Base-by-base conservation (phyloP, 805 yeast species). In the Saccharomycopsis fermentans region DNA sequence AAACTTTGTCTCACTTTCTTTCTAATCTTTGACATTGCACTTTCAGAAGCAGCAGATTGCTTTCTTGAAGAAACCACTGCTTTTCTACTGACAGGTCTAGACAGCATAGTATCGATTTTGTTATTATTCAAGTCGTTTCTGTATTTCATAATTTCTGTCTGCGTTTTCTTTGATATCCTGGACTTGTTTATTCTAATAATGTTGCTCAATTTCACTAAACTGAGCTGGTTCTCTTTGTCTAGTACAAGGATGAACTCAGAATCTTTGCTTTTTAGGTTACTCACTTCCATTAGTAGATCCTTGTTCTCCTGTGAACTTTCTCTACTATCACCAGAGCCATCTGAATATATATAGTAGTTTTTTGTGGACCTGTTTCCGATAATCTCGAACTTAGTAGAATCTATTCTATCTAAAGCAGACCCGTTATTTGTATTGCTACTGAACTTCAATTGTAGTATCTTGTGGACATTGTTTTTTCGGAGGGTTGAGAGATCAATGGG, bases 101-200 rank as follows among this genome's bases (percentile, higher is more conserved):
- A n/a, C 17, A 27, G 5, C 14, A 32, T 21, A 19, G 6, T 36
- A 12, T 43, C 32, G 16, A 35, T n/a, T 4, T 32, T 17, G 1
- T 36, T 36, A 4, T 37, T 29, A 12, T 32, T 8, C 3, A 47
- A 55, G 5, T 9, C 29, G 21, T 52, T 40, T 35, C 56, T 37
- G 3, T 58, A 27, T 54, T 58, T 59, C 2, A 48, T 19, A 11
- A 61, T 29, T 50, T 58, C 63, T 12, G 34, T 32, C 14, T 39
- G 35, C 3, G 43, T 53, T 29, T 61, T 61, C 39, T 58, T 61
- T 1, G 56, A 21, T 12, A 29, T 55, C 26, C 55, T 52, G 8
- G 63, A 59, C 29, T 58, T 61, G 43, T 61, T 61, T 5, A 56
- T 54, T 27, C 63, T 24, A 9, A 61, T 52, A n/a, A 58, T 52